Conservation (phyloP, 805 yeast genomes). For the Blastobotrys americana region DNA sequence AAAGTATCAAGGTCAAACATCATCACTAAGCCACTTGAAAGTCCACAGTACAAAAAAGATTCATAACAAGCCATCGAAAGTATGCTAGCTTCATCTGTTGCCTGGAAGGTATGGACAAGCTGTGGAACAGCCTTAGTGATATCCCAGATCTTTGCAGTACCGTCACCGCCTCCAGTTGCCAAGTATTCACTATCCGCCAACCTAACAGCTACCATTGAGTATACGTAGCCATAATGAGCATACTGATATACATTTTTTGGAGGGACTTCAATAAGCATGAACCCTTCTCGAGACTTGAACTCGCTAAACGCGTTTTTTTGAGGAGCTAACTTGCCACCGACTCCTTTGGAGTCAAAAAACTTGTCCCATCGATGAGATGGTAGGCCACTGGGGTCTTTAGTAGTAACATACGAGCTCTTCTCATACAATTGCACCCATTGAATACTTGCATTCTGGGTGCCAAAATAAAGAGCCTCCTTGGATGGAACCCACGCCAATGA, state of each 20-base stretch:
- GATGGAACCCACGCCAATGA: slow-evolving; percentile 63
- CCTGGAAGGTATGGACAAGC: slow-evolving; percentile 40
- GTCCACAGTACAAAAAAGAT: slow-evolving; percentile 76
- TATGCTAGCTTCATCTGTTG: slow-evolving; percentile 51
- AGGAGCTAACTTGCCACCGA: slow-evolving; percentile 50
- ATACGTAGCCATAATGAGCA: slow-evolving; percentile 90
- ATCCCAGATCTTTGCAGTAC: slow-evolving; percentile 75
- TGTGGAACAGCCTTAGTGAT: slow-evolving; percentile 23
- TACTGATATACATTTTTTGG: slow-evolving; percentile 58
- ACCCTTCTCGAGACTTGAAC: slow-evolving; percentile 2
- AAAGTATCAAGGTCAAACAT: slow-evolving; percentile 83
- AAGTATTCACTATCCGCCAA: slow-evolving; percentile 33
- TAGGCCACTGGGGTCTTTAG: slow-evolving; percentile 31
- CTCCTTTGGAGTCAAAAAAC: slow-evolving; percentile 87
- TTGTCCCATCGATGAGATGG: slow-evolving; percentile 68
- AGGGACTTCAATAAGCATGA: slow-evolving; percentile 44
- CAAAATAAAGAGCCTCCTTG: slow-evolving; percentile 62
- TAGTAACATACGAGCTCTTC: slow-evolving; percentile 16
- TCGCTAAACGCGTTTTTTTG: slow-evolving; percentile 22
- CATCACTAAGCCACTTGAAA: slow-evolving; percentile 64
- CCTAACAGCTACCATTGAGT: slow-evolving; percentile 45
- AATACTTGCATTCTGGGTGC: slow-evolving; percentile 88
- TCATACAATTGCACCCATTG: slow-evolving; percentile 52
- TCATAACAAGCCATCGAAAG: slow-evolving; percentile 58
- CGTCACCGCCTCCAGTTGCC: slow-evolving; percentile 87